A percentile compares a stretch with the other conserved stretches of the same genome.
phyloP scores from a whole-genome alignment of 345 rosid species.

The Citrus glauca region DNA sequence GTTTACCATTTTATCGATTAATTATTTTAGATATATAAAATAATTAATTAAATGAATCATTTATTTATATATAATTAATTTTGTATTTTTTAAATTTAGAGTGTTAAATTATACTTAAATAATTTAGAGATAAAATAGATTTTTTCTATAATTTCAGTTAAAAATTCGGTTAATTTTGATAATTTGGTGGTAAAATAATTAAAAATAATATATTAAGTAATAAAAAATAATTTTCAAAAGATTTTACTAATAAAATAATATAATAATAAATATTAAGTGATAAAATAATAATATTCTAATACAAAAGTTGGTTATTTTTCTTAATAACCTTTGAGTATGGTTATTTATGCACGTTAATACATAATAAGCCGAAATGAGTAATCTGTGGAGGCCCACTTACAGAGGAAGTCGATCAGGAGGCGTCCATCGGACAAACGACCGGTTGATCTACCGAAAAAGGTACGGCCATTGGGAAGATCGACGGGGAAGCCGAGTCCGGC shows the following conservation, averaged over 20 bases:
- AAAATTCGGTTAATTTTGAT: too few relatives aligned
- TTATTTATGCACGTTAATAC: neutral
- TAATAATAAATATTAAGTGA: neutral
- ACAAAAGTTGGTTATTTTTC: neutral
- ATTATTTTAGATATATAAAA: too few relatives aligned
- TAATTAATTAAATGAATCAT: too few relatives aligned
- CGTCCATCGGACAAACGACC: slow-evolving; percentile 89
- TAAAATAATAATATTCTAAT: neutral
- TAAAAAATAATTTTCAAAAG: too few relatives aligned
- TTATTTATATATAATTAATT: too few relatives aligned
- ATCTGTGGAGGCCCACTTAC: slow-evolving; percentile 33
- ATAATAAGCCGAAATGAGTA: neutral
- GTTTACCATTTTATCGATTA: too few relatives aligned
- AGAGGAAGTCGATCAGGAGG: slow-evolving; percentile 73
- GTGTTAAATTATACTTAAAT: too few relatives aligned
- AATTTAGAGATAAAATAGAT: too few relatives aligned
- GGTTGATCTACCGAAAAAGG: slow-evolving; percentile 62
- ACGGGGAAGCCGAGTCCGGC: slow-evolving; percentile 80
- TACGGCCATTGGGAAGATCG: slow-evolving; percentile 62
- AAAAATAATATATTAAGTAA: too few relatives aligned
- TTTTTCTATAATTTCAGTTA: too few relatives aligned
- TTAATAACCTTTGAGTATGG: neutral
- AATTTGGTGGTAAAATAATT: too few relatives aligned
- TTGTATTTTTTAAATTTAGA: too few relatives aligned
- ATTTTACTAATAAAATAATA: neutral